phyloP scores from a whole-genome alignment of 2,329 filamentous ascomycete species.

The Fusarium incarnatum region DNA sequence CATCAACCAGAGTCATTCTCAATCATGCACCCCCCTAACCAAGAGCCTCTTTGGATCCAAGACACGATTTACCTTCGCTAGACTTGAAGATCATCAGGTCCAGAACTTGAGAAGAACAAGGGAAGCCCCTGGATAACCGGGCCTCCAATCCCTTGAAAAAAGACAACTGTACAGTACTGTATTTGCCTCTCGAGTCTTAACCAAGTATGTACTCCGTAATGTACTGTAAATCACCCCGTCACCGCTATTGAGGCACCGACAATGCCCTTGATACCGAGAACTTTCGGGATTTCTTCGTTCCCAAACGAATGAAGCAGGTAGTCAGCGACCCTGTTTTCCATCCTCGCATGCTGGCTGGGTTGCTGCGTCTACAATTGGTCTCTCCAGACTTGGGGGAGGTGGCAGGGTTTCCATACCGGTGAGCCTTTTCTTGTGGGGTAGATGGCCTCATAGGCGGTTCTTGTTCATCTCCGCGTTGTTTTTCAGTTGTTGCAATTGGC shows the following conservation, averaged over 20 bases:
- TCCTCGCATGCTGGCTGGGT: constrained; percentile 4
- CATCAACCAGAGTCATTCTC: constrained; percentile 24
- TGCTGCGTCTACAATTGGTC: constrained; percentile 27
- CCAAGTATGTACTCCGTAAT: background rate
- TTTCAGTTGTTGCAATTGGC: constrained; percentile 6
- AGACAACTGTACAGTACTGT: no score
- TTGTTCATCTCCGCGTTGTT: constrained; percentile 32
- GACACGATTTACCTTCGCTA: background rate
- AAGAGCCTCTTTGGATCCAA: constrained; percentile 11
- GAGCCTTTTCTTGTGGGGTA: constrained; percentile 36
- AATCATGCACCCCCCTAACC: constrained; percentile 30
- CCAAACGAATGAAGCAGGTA: constrained; percentile 32
- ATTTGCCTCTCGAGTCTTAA: constrained; percentile 7
- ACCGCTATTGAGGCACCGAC: constrained; percentile 6
- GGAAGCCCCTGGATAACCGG: constrained; percentile 22
- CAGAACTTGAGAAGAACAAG: constrained; percentile 9
- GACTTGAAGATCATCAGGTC: constrained; percentile 1
- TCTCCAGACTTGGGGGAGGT: constrained; percentile 20
- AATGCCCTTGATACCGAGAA: background rate
- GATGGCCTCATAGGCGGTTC: constrained; percentile 29
- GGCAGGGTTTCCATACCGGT: constrained; percentile 38
- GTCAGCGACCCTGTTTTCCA: constrained; percentile 23
- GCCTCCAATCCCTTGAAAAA: background rate
- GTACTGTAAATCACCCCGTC: constrained; percentile 11
- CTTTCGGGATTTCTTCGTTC: constrained; percentile 21